Conservation (phyloP, 2,329 filamentous ascomycete genomes). For the Phyllosticta citribraziliensis region DNA sequence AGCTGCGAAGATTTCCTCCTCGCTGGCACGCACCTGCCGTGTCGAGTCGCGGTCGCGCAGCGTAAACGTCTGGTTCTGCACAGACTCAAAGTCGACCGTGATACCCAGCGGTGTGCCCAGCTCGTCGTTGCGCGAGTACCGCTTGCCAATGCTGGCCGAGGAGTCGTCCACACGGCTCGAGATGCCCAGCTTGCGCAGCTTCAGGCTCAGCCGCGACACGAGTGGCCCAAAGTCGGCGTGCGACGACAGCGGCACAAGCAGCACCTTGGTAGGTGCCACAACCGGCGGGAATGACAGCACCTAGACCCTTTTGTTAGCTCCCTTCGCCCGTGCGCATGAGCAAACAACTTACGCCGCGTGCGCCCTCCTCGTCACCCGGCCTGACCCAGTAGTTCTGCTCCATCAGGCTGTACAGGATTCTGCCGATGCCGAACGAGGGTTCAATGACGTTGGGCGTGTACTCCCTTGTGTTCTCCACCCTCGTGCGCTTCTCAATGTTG, state of each 20-base stretch:
- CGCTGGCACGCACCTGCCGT: constrained; percentile 75
- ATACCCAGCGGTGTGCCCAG: constrained; percentile 88
- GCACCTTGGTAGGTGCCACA: constrained; percentile 88
- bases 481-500: constrained; percentile 72
- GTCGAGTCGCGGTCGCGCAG: constrained; percentile 85
- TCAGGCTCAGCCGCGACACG: constrained; percentile 60
- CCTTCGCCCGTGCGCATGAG: background rate
- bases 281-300: constrained; percentile 65
- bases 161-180: constrained; percentile 85
- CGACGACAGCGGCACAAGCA: constrained; percentile 79
- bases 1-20: constrained; percentile 70
- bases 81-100: constrained; percentile 90
- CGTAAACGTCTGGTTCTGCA: constrained; percentile 78
- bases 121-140: constrained; percentile 83
- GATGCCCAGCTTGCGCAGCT: constrained; percentile 65
- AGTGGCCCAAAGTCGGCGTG: constrained; percentile 75
- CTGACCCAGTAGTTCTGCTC: constrained; percentile 96
- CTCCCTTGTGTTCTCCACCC: constrained; percentile 74
- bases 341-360: constrained; percentile 63
- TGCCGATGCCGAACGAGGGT: constrained; percentile 92
- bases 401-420: constrained; percentile 85
- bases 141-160: constrained; percentile 85
- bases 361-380: constrained; percentile 57
- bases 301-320: constrained; percentile 24
- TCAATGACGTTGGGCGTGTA: constrained; percentile 96